Conservation (phyloP, 192 early-diverging fungal species). For the Coemansia biformis region DNA sequence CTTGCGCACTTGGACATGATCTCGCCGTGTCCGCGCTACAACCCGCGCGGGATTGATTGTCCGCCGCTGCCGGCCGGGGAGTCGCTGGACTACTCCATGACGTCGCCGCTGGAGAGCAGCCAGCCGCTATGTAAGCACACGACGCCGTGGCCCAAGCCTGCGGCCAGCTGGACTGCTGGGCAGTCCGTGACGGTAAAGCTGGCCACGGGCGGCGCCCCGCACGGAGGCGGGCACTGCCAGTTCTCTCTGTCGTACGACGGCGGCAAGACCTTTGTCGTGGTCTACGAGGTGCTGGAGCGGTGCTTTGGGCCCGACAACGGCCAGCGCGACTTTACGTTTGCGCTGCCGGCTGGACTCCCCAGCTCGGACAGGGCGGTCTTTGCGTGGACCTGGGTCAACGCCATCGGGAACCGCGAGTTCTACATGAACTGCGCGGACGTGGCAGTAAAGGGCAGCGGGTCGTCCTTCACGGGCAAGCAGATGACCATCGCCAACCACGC, state of each 20-base stretch:
- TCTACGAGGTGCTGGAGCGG: conserved; percentile 44
- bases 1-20: neutral
- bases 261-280: conserved; percentile 55
- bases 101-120: neutral
- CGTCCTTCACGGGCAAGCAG: conserved; percentile 31
- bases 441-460: conserved; percentile 16
- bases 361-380: conserved; percentile 29
- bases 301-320: conserved; percentile 15
- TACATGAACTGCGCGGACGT: conserved; percentile 64
- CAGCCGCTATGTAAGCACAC: conserved; percentile 34
- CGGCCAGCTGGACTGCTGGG: conserved; percentile 50
- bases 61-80: conserved; percentile 4
- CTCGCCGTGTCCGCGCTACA: conserved; percentile 9
- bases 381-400: conserved; percentile 67
- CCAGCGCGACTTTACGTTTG: conserved; percentile 15
- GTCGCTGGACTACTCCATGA: conserved; percentile 2
- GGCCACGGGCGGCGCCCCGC: conserved; percentile 10
- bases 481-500: conserved; percentile 53
- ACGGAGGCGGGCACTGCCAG: conserved; percentile 58
- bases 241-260: conserved; percentile 56
- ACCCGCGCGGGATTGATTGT: conserved; percentile 1
- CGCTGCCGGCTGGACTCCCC: conserved; percentile 22
- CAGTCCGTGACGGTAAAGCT: conserved; percentile 50
- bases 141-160: conserved; percentile 23
- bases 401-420: conserved; percentile 60